These are phyloP conservation scores for Cytospora piceicola DNA, from an alignment of 2,329 filamentous ascomycete species.

Conservation along the genomic window DNA sequence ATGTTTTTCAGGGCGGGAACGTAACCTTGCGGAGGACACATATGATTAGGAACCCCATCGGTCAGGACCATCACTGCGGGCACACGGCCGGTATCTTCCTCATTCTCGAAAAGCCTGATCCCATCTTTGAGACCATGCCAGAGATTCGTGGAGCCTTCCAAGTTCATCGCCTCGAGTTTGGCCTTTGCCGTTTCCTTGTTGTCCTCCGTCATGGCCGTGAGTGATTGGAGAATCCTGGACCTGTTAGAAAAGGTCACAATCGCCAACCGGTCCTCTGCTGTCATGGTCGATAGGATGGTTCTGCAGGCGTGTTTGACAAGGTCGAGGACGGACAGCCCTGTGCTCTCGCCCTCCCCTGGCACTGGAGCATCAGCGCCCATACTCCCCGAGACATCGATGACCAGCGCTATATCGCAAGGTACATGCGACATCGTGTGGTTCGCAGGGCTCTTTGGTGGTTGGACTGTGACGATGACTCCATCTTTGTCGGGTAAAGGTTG, in stretches of 20 bases:
- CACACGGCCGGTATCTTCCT: conserved; percentile 43
- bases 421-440: conserved; percentile 42
- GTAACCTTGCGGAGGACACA: conserved; percentile 58
- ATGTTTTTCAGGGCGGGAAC: conserved; percentile 55
- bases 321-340: conserved; percentile 60
- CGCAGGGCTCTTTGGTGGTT: conserved; percentile 46
- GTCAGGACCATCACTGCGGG: conserved; percentile 59
- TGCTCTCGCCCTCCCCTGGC: conserved; percentile 47
- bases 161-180: conserved; percentile 48
- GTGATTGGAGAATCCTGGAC: conserved; percentile 49
- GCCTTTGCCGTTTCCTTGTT: conserved; percentile 50
- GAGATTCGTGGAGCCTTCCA: conserved; percentile 53
- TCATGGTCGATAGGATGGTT: conserved; percentile 59
- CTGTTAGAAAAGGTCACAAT: conserved; percentile 58
- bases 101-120: conserved; percentile 49
- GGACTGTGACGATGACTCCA: conserved; percentile 51
- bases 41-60: conserved; percentile 58
- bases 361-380: conserved; percentile 55
- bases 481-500: conserved; percentile 45
- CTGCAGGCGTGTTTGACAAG: conserved; percentile 63
- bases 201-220: conserved; percentile 50
- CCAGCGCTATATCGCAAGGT: conserved; percentile 63
- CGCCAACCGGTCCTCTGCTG: conserved; percentile 58
- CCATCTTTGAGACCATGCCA: conserved; percentile 61
- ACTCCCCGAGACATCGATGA: conserved; percentile 64